phyloP scores from a whole-genome alignment of 2,329 filamentous ascomycete species.

The Raffaelea ambrosiae region DNA sequence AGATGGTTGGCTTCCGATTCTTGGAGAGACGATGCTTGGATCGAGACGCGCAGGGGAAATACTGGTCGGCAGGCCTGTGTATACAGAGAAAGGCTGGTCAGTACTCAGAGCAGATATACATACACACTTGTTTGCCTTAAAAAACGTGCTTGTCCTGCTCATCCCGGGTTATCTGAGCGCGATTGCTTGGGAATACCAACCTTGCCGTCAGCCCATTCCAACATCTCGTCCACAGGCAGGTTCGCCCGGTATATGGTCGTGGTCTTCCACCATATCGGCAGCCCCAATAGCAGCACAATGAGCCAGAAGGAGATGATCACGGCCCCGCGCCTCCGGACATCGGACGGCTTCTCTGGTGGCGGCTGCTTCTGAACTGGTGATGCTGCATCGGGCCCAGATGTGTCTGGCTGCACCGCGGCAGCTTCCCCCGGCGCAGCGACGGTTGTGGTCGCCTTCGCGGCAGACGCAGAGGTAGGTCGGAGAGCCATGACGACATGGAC shows the following conservation, averaged over 20 bases:
- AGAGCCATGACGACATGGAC: constrained; percentile 10
- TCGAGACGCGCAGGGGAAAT: constrained; percentile 74
- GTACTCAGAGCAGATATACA: too few relatives aligned
- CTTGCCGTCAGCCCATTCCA: constrained; percentile 83
- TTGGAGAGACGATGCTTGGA: constrained; percentile 61
- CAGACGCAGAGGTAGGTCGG: constrained; percentile 2
- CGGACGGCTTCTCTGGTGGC: constrained; percentile 69
- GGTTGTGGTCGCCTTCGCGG: background rate
- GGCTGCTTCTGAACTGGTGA: constrained; percentile 35
- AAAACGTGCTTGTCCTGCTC: too few relatives aligned
- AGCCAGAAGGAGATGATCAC: constrained; percentile 89
- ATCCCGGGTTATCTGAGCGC: too few relatives aligned
- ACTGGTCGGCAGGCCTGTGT: constrained; percentile 76
- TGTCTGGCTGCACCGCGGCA: background rate
- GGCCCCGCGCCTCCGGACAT: constrained; percentile 58
- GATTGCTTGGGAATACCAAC: constrained; percentile 33
- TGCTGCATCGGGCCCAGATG: background rate
- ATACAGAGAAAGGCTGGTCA: background rate
- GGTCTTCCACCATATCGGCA: constrained; percentile 95
- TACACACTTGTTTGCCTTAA: too few relatives aligned
- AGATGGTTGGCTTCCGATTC: constrained; percentile 63
- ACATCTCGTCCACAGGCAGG: constrained; percentile 78
- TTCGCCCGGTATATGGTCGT: constrained; percentile 85
- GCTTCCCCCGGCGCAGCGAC: background rate
- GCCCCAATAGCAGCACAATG: constrained; percentile 70